phyloP scores from a whole-genome alignment of 2,329 filamentous ascomycete species.

The Sarocladium strictum region DNA sequence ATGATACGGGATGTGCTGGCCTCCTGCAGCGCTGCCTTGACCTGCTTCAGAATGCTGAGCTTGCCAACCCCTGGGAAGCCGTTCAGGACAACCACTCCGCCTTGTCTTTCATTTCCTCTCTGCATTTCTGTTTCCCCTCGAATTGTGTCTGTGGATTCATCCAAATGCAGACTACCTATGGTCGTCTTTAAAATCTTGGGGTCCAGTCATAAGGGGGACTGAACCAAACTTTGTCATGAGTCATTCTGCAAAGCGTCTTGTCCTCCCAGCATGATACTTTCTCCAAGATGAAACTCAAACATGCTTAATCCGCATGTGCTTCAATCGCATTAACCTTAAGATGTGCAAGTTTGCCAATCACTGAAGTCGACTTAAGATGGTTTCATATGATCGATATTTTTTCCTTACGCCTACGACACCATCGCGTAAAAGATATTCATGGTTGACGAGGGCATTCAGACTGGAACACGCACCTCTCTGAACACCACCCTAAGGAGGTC shows the following conservation, averaged over 20 bases:
- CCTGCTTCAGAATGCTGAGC: slow-evolving; percentile 14
- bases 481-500: slow-evolving; percentile 19
- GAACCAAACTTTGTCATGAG: neutral
- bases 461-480: slow-evolving; percentile 26
- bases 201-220: no score
- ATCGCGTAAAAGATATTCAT: slow-evolving; percentile 25
- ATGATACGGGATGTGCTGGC: slow-evolving; percentile 10
- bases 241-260: slow-evolving; percentile 10
- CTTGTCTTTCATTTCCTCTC: neutral
- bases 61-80: slow-evolving; percentile 18
- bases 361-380: no score
- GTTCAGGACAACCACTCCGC: slow-evolving; percentile 14
- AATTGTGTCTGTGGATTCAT: no score
- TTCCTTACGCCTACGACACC: slow-evolving; percentile 18
- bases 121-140: no score
- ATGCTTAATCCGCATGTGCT: no score
- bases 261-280: slow-evolving; percentile 11
- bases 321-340: slow-evolving; percentile 23
- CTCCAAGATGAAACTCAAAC: neutral
- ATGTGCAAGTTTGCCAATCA: no score
- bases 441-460: slow-evolving; percentile 31
- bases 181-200: no score
- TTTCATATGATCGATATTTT: no score
- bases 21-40: slow-evolving; percentile 12
- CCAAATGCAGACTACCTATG: no score